phyloP scores from a whole-genome alignment of 306 rosid species.

The Quercus engelmannii region DNA sequence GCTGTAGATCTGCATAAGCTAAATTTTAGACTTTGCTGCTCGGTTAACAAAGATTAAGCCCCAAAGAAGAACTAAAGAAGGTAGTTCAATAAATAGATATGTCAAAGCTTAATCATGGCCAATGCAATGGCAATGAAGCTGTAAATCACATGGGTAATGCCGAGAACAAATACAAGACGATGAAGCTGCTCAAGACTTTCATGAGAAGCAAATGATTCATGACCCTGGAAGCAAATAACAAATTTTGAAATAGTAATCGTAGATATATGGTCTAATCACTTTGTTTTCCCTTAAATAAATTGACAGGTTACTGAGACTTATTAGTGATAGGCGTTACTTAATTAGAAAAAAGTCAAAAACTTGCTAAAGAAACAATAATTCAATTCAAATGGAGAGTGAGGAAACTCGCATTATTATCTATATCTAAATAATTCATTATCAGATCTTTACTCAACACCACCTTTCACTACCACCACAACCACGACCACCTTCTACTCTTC shows the following conservation, averaged over 20 bases:
- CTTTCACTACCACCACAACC: neutral
- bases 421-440: constrained; percentile 9
- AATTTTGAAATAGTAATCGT: constrained; percentile 1
- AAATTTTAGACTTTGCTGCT: neutral
- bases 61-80: neutral
- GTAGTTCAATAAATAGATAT: constrained; percentile 6
- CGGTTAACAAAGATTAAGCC: neutral
- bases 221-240: constrained; percentile 51
- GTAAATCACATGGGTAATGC: constrained; percentile 72
- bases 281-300: neutral
- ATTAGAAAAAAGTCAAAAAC: neutral
- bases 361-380: neutral
- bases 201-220: constrained; percentile 78
- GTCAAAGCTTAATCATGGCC: constrained; percentile 82
- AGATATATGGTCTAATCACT: neutral
- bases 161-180: constrained; percentile 79
- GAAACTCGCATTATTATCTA: neutral
- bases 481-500: neutral
- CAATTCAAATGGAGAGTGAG: no score
- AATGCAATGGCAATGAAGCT: constrained; percentile 72
- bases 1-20: constrained; percentile 75
- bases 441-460: constrained; percentile 3
- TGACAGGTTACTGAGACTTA: neutral
- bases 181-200: constrained; percentile 97
- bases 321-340: neutral